A percentile compares a stretch with the other conserved stretches of the same genome.
These are phyloP conservation scores for Copromyces sp. DNA, from an alignment of 495 filamentous ascomycete species.

Conservation along the genomic window DNA sequence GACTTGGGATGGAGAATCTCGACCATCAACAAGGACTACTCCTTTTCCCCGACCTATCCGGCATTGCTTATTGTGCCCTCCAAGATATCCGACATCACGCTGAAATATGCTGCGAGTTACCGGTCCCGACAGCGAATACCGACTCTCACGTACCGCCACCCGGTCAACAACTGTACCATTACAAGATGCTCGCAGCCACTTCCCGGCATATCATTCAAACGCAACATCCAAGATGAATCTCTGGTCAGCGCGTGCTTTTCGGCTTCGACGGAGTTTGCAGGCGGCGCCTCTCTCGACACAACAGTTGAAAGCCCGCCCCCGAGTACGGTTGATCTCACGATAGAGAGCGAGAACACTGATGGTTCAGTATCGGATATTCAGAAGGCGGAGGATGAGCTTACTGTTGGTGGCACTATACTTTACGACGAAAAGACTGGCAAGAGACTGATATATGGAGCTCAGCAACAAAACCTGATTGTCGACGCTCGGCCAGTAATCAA, in stretches of 20 bases:
- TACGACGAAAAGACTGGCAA: constrained; percentile 37
- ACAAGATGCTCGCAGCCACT: constrained; percentile 90
- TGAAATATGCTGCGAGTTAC: constrained; percentile 87
- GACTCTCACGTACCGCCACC: constrained; percentile 83
- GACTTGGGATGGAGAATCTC: constrained; percentile 85
- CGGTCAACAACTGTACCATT: constrained; percentile 94
- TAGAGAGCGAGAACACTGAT: constrained; percentile 24
- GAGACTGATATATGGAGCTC: constrained; percentile 76
- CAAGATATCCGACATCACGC: constrained; percentile 86
- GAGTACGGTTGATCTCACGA: constrained; percentile 43
- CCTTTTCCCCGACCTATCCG: constrained; percentile 93
- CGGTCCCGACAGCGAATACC: constrained; percentile 83
- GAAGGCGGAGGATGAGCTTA: constrained; percentile 62
- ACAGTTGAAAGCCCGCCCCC: constrained; percentile 43
- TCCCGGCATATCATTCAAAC: constrained; percentile 75
- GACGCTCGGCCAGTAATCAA: constrained; percentile 95
- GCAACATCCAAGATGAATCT: constrained; percentile 93
- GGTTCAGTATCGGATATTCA: constrained; percentile 48
- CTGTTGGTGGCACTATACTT: constrained; percentile 36
- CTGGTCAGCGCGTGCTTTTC: constrained; percentile 88
- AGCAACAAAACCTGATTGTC: constrained; percentile 90
- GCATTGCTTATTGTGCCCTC: constrained; percentile 72
- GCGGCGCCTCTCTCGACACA: constrained; percentile 11
- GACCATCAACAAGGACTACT: constrained; percentile 77
- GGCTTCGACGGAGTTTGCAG: constrained; percentile 43